Percentiles rank a stretch among this genome's conserved stretches.
These are phyloP conservation scores for Trichoderma erinaceum DNA, from an alignment of 495 filamentous ascomycete species.

Conservation along the genomic window DNA sequence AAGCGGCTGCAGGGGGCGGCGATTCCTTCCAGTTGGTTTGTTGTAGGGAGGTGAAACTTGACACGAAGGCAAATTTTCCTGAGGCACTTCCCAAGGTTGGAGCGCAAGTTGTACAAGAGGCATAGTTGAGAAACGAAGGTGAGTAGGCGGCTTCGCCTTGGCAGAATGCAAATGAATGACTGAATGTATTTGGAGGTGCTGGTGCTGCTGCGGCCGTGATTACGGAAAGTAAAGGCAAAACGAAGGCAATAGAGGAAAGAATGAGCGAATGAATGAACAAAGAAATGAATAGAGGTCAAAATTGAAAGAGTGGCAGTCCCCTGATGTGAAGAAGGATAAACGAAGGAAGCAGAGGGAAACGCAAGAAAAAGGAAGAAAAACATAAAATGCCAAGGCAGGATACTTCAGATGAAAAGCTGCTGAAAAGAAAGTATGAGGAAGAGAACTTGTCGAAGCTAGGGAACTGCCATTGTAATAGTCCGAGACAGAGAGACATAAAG, in stretches of 20 bases:
- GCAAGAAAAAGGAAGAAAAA: neutral
- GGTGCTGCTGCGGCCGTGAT: neutral
- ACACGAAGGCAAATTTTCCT: neutral
- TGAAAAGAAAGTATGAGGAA: neutral
- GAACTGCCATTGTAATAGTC: no score
- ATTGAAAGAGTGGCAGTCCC: neutral
- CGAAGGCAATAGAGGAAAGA: neutral
- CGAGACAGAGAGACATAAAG: neutral
- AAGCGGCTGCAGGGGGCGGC: conserved; percentile 3
- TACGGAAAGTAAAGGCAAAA: neutral
- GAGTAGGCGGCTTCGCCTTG: neutral
- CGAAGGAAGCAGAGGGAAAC: neutral
- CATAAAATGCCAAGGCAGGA: no score
- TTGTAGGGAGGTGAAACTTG: neutral
- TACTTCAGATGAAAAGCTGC: neutral
- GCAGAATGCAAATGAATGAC: neutral
- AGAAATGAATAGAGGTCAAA: neutral
- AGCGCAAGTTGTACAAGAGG: neutral
- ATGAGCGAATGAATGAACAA: neutral
- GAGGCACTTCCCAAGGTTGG: neutral
- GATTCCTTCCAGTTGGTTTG: conserved; percentile 1
- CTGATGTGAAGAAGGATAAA: neutral
- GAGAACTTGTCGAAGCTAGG: neutral
- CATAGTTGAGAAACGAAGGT: neutral
- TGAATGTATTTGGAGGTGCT: neutral